Conservation (phyloP, 805 yeast species). For the Saccharomyces jurei region DNA sequence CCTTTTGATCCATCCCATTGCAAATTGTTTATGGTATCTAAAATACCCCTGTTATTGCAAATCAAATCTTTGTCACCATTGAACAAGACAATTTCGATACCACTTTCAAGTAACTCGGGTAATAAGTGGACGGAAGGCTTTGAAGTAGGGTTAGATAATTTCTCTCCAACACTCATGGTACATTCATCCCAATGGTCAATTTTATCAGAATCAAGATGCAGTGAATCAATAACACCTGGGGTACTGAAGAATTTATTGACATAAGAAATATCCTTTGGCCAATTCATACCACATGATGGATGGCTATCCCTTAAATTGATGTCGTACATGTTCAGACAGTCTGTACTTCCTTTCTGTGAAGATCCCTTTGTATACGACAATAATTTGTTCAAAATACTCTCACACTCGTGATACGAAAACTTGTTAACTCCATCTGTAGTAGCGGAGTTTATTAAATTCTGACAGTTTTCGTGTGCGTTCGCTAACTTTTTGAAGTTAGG, state of each 20-base stretch:
- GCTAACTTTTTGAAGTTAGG: constrained; percentile 37
- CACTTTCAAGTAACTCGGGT: constrained; percentile 52
- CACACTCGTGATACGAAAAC: constrained; percentile 38
- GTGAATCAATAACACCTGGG: constrained; percentile 39
- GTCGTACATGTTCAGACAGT: constrained; percentile 80
- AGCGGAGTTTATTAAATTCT: constrained; percentile 38
- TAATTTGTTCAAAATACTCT: constrained; percentile 31
- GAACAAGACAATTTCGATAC: constrained; percentile 60
- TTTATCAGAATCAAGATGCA: constrained; percentile 39
- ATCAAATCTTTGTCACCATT: constrained; percentile 85
- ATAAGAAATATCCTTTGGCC: constrained; percentile 66
- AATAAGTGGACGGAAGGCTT: constrained; percentile 56
- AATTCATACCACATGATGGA: constrained; percentile 85
- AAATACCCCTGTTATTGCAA: constrained; percentile 76
- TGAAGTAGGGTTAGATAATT: constrained; percentile 45
- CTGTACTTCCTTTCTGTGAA: constrained; percentile 8
- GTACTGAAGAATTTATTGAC: constrained; percentile 48
- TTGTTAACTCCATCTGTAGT: constrained; percentile 10
- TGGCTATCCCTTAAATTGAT: constrained; percentile 57
- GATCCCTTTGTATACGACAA: constrained; percentile 27
- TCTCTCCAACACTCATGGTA: constrained; percentile 45
- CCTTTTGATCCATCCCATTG: constrained; percentile 52
- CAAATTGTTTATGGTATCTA: constrained; percentile 52
- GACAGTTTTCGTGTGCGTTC: constrained; percentile 51
- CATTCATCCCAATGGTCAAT: constrained; percentile 71